Evolutionary conservation across 495 filamentous ascomycete species (phyloP).

Genomic region (Tuber calosporum): DNA sequence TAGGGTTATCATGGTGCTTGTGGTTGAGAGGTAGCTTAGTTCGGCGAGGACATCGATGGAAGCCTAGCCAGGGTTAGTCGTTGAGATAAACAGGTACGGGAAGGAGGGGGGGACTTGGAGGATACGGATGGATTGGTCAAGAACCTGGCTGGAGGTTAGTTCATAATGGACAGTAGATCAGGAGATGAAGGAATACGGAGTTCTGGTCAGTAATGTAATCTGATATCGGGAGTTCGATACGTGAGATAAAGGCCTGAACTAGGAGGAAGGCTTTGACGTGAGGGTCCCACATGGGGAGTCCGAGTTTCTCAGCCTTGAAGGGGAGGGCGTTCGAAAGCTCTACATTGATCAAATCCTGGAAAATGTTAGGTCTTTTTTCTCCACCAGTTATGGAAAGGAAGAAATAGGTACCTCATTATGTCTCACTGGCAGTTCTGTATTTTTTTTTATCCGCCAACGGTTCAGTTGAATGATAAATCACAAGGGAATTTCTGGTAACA

Average conservation of each 20-base stretch:
- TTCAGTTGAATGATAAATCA: not conserved
- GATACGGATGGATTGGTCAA: conserved; percentile 95
- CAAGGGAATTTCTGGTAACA: not conserved
- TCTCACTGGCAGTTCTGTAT: conserved; percentile 77
- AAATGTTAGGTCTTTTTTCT: not conserved
- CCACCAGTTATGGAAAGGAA: not conserved
- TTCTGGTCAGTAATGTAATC: conserved; percentile 96
- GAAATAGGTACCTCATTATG: conserved; percentile 63
- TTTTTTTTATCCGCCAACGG: conserved; percentile 11
- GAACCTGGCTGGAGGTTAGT: conserved; percentile 49
- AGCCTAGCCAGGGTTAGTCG: conserved; percentile 48
- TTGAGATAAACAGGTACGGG: not conserved
- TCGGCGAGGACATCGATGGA: conserved; percentile 93
- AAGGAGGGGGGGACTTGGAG: conserved; percentile 48
- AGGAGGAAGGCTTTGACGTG: conserved; percentile 95
- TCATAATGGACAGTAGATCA: not conserved
- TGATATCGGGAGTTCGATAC: conserved; percentile 84
- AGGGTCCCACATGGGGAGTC: conserved; percentile 91
- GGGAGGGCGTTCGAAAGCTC: conserved; percentile 78
- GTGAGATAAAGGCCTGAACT: conserved; percentile 88
- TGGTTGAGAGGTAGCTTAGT: conserved; percentile 67
- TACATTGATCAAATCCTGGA: conserved; percentile 77
- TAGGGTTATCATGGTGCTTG: conserved; percentile 69
- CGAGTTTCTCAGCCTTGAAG: conserved; percentile 58
- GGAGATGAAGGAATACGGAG: conserved; percentile 43